Base-by-base conservation (phyloP, 306 rosid species). In the Bauhinia variegata region DNA sequence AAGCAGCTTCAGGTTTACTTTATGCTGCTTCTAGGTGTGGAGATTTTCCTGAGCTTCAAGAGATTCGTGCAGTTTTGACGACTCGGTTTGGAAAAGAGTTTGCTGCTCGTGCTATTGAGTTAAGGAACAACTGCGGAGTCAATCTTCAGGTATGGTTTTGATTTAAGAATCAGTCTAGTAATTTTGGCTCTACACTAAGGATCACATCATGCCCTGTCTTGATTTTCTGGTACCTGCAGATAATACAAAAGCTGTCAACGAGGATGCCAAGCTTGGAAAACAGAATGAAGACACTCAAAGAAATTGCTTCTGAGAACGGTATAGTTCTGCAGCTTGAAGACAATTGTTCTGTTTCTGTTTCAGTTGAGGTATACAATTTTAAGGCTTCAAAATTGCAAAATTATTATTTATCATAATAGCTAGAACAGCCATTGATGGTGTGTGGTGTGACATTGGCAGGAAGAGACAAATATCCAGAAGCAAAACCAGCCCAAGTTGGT, bases 41-140 rank as follows among this genome's bases (percentile, higher is more conserved):
- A 70, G 98, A 93, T 65, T 93, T 93, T 59, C 98, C 97, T 0
- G 98, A 93, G 85, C 92, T 89, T 63, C 87, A 74, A 43, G 87
- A 92, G 83, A 93, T 89, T 73, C 95, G 98, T 3, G 18, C 70
- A 1, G 56, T 82, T 36, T 73, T 89, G 63, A 86, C 85, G 0
- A 50, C 89, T 28, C 87, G 86, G 6, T 88, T 76, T 65, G 98
- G 98, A 30, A 89, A 86, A 70, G 96, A 88, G 18, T 89, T 89
- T 49, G 79, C 90, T 42, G 75, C 86, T 51, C 72, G 82, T 47
- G 85, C 89, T 13, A 33, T 88, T 32, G 96, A 93, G 70, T 79
- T 89, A 38, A 82, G 97, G 65, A 89, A 85, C 70, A 78, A 88
- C 58, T 86, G 95, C 46, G 89, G 86, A 23, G 97, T 93, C 47